phyloP scores from a whole-genome alignment of 805 yeast genomes.

The Hanseniaspora vineae region DNA sequence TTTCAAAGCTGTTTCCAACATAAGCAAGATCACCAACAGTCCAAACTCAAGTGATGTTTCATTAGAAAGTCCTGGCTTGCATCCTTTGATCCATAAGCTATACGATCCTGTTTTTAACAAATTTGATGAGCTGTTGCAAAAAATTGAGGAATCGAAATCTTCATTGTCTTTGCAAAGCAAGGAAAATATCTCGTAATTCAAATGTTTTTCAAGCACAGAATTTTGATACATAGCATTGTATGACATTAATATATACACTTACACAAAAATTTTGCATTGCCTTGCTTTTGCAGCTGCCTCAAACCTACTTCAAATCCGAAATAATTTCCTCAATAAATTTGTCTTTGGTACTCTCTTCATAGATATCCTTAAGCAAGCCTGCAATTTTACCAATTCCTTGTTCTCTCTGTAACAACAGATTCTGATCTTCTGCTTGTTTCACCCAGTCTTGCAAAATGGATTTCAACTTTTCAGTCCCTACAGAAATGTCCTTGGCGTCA shows the following conservation, averaged over 20 bases:
- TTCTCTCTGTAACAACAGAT: constrained; percentile 33
- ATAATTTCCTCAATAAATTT: background rate
- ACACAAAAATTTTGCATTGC: background rate
- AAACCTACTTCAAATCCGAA: background rate
- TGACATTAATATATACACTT: background rate
- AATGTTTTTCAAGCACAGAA: background rate
- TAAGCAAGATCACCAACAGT: constrained; percentile 20
- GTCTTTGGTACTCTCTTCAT: constrained; percentile 25
- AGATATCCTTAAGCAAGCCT: constrained; percentile 30
- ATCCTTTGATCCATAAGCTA: constrained; percentile 37
- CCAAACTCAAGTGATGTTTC: constrained; percentile 1
- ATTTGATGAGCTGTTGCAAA: constrained; percentile 24
- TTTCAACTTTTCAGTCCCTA: constrained; percentile 39
- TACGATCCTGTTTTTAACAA: constrained; percentile 46
- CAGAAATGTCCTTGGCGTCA: constrained; percentile 34
- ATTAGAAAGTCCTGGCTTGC: constrained; percentile 14
- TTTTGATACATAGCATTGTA: background rate
- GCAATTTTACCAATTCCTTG: constrained; percentile 45
- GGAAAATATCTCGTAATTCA: background rate
- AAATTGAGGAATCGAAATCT: constrained; percentile 9
- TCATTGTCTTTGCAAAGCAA: background rate
- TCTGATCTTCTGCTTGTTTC: constrained; percentile 28
- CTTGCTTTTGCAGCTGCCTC: background rate
- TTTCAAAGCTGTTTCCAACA: constrained; percentile 29
- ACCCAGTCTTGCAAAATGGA: constrained; percentile 42